phyloP scores from a whole-genome alignment of 2,329 filamentous ascomycete species.

The Biscogniauxia marginata region DNA sequence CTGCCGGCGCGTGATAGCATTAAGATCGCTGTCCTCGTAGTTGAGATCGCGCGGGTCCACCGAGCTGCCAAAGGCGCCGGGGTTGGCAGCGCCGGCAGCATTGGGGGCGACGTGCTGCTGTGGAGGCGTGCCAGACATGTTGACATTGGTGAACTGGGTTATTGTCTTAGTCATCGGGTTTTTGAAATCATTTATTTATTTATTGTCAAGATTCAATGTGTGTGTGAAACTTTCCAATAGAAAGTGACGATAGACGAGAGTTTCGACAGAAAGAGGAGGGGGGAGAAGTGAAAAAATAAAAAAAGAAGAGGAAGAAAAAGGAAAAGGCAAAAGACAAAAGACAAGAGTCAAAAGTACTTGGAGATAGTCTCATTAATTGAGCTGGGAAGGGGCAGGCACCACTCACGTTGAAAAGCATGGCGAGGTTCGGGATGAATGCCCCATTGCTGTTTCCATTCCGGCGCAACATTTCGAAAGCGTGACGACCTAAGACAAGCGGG shows the following conservation, averaged over 20 bases:
- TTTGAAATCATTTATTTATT: too few species aligned
- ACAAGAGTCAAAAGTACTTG: neutral
- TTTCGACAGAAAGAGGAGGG: neutral
- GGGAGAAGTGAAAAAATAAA: neutral
- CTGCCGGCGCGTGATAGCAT: constrained; percentile 36
- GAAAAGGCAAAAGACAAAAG: neutral
- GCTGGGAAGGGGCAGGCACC: neutral
- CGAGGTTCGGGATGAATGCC: neutral
- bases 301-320: neutral
- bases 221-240: neutral
- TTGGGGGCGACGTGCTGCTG: constrained; percentile 1
- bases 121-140: neutral
- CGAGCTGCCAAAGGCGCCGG: constrained; percentile 6
- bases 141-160: neutral
- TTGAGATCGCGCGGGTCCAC: constrained; percentile 17
- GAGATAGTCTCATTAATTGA: neutral
- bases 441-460: neutral
- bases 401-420: constrained; percentile 2
- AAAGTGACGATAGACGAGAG: neutral
- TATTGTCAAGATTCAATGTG: too few species aligned
- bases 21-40: constrained; percentile 31
- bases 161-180: neutral
- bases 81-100: constrained; percentile 1
- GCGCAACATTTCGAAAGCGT: neutral
- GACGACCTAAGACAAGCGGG: neutral